phyloP scores from a whole-genome alignment of 306 rosid genomes.

The Cucurbita moschata region DNA sequence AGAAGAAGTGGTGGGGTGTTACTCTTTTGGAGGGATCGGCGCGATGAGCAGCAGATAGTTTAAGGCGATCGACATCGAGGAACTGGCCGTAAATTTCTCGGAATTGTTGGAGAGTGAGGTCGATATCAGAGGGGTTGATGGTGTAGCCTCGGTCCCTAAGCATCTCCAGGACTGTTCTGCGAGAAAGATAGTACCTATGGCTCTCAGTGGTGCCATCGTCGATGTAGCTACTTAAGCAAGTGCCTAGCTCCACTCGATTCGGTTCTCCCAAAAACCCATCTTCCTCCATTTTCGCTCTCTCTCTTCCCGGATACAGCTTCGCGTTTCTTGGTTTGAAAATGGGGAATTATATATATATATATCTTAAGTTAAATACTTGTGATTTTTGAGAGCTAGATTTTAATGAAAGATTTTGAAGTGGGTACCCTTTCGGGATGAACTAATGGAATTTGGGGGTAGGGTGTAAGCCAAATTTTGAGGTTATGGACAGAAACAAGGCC shows the following conservation, averaged over 20 bases:
- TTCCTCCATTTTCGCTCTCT: conserved; percentile 6
- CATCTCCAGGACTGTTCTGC: conserved; percentile 68
- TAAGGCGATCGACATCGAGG: conserved; percentile 61
- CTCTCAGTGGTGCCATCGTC: conserved; percentile 55
- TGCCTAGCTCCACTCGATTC: conserved; percentile 10
- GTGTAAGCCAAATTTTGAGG: too few species aligned
- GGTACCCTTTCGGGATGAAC: too few species aligned
- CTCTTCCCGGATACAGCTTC: neutral
- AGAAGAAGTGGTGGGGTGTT: neutral
- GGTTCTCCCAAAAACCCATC: conserved; percentile 3
- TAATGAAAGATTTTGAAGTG: too few species aligned
- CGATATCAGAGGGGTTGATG: conserved; percentile 35
- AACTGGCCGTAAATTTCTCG: conserved; percentile 32
- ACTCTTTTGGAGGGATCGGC: conserved; percentile 60
- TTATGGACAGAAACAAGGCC: too few species aligned
- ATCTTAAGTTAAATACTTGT: too few species aligned
- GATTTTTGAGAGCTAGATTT: too few species aligned
- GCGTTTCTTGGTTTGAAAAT: neutral
- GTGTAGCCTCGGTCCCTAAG: conserved; percentile 72
- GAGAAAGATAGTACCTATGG: conserved; percentile 58
- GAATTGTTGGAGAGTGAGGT: conserved; percentile 49
- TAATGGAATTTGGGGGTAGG: too few species aligned
- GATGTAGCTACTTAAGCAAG: conserved; percentile 32
- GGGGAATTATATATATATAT: neutral
- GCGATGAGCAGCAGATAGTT: conserved; percentile 39